Conservation (phyloP, 805 yeast species). For the Candida maesae region DNA sequence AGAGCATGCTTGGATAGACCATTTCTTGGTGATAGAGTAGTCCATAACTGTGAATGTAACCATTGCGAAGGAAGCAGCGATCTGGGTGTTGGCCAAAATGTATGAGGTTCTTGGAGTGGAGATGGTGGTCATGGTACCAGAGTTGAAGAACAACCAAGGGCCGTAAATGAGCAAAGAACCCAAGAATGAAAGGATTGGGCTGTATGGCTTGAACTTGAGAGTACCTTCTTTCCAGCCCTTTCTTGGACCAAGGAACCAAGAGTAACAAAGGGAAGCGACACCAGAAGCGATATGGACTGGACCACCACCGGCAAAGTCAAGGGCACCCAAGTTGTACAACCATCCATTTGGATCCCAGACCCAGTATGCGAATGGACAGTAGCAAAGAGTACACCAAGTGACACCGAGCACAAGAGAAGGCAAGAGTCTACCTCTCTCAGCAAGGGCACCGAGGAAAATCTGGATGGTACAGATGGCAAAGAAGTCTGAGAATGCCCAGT, state of each 20-base stretch:
- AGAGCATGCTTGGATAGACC: conserved; percentile 90
- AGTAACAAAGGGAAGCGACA: conserved; percentile 81
- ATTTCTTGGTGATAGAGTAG: conserved; percentile 76
- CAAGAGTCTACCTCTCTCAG: conserved; percentile 86
- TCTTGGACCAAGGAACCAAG: conserved; percentile 77
- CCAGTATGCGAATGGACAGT: conserved; percentile 94
- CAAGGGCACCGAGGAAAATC: conserved; percentile 85
- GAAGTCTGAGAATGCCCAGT: conserved; percentile 84
- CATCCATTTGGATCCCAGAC: conserved; percentile 92
- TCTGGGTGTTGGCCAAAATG: conserved; percentile 86
- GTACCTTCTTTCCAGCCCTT: conserved; percentile 35
- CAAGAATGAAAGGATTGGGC: conserved; percentile 81
- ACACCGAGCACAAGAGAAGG: conserved; percentile 80
- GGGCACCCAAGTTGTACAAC: conserved; percentile 88
- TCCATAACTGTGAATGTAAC: conserved; percentile 86
- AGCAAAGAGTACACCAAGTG: conserved; percentile 84
- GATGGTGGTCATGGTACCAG: conserved; percentile 71
- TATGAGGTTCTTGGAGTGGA: conserved; percentile 83
- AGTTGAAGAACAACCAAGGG: conserved; percentile 97
- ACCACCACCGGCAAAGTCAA: conserved; percentile 99
- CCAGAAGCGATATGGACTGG: conserved; percentile 95
- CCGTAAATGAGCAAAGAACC: conserved; percentile 86
- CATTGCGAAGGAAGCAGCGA: conserved; percentile 87
- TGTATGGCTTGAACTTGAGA: conserved; percentile 79
- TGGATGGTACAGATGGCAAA: conserved; percentile 86